Evolutionary conservation across 2,329 filamentous ascomycete genomes (phyloP), one percentile per base, ranked within the genome.

Genomic region (Penicillium aurantiogriseum): DNA sequence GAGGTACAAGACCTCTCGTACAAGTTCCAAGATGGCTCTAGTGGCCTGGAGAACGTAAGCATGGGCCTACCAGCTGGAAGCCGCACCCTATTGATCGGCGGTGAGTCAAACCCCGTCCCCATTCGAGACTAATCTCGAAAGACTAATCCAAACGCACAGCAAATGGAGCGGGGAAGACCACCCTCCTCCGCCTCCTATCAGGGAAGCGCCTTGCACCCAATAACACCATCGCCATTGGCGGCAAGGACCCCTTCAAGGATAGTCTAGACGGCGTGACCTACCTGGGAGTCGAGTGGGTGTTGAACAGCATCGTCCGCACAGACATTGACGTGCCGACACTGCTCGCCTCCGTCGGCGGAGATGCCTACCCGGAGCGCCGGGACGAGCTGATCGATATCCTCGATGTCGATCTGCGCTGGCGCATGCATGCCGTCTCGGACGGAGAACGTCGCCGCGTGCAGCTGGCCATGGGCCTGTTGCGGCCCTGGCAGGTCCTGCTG

Each of bases 101-200:
- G 85, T 86, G 50, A 56, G 45, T 45, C n/a, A 17, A 9, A 47
- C 15, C 21, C 33, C 11, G 15, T 47, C 44, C 47, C 33, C n/a
- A 54, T 29, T 17, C 23, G 8, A 51, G 21, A 38, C 29, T 29
- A 48, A 50, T 35, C 27, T 44, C 17, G 11, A 44, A 44, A 59
- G 23, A 45, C 47, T 69, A 52, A 69, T 49, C 19, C 15, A 60
- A 33, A 47, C 27, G 31, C 63, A 64, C 65, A 87, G 85, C 94
- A 73, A 99, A 99, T 76, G 94, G 94, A 62, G 93, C 94, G 21
- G 94, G 94, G 64, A 99, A 99, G 79, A 97, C 94, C 9, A 99
- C 94, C 0, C 87, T 99, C 56, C 88, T 99, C 46, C 92, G 92
- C 59, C 89, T 99, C 44, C 86, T 99, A 59, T 91, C 92, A 19